Conservation (phyloP, 2,329 filamentous ascomycete genomes). For the Furcasterigmium furcatum region DNA sequence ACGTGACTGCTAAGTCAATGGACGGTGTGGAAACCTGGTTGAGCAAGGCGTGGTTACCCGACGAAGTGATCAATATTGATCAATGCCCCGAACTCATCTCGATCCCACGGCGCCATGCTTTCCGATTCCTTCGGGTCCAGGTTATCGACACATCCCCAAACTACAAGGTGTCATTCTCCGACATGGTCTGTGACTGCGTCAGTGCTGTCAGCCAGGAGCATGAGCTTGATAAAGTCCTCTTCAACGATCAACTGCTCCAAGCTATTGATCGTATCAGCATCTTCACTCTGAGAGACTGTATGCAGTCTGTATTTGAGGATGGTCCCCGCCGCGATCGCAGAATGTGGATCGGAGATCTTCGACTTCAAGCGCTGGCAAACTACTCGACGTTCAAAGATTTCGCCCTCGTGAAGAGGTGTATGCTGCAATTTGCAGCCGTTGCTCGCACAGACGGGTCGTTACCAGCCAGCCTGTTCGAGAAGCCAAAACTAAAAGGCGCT, state of each 20-base stretch:
- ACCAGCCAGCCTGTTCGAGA: slow-evolving; percentile 28
- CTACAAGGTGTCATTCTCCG: slow-evolving; percentile 25
- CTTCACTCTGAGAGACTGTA: slow-evolving; percentile 29
- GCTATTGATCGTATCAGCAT: slow-evolving; percentile 25
- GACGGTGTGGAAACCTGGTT: slow-evolving; percentile 29
- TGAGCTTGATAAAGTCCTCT: slow-evolving; percentile 11
- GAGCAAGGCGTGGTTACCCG: slow-evolving; percentile 31
- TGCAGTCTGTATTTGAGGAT: slow-evolving; percentile 34
- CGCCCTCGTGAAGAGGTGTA: slow-evolving; percentile 25
- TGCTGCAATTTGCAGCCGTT: slow-evolving; percentile 30
- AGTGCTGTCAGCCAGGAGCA: slow-evolving; percentile 19
- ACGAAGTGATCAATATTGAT: slow-evolving; percentile 30
- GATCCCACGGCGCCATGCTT: slow-evolving; percentile 24
- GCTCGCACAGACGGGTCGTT: slow-evolving; percentile 24
- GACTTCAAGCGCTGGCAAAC: slow-evolving; percentile 30
- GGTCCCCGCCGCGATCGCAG: slow-evolving; percentile 30
- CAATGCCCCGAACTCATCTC: slow-evolving; percentile 22
- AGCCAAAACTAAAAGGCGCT: slow-evolving; percentile 20
- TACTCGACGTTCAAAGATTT: slow-evolving; percentile 30
- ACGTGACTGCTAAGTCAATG: slow-evolving; percentile 26
- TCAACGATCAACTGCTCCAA: slow-evolving; percentile 15
- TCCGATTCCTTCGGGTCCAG: slow-evolving; percentile 28
- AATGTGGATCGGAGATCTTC: slow-evolving; percentile 30
- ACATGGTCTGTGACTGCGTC: slow-evolving; percentile 22
- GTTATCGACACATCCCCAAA: slow-evolving; percentile 28